Percentiles rank a stretch among this genome's conserved stretches.
These are phyloP conservation scores for Aspergillus tubingensis DNA, from an alignment of 2,329 filamentous ascomycete species.

Conservation along the genomic window DNA sequence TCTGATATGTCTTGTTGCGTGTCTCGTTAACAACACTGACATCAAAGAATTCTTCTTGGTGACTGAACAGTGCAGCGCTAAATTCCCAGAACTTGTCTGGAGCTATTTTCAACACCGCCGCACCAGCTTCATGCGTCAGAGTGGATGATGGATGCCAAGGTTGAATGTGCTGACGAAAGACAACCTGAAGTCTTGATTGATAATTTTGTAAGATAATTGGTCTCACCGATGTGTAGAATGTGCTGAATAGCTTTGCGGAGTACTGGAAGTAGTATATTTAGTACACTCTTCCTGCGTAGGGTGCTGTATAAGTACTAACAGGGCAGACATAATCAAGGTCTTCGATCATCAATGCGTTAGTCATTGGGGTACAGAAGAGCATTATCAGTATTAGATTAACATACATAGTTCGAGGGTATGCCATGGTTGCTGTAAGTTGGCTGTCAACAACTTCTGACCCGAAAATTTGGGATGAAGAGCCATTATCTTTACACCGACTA, in stretches of 20 bases:
- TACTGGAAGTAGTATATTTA: constrained; percentile 46
- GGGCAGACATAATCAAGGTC: constrained; percentile 91
- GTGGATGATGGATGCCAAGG: constrained; percentile 92
- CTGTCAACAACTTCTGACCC: constrained; percentile 47
- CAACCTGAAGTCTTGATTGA: constrained; percentile 64
- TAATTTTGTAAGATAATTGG: constrained; percentile 65
- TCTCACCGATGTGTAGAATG: constrained; percentile 66
- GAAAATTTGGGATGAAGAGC: constrained; percentile 61
- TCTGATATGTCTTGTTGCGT: constrained; percentile 78
- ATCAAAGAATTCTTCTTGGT: constrained; percentile 81
- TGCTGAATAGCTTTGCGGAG: constrained; percentile 74
- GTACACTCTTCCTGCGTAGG: background rate
- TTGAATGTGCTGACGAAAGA: constrained; percentile 91
- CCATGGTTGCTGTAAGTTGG: constrained; percentile 22
- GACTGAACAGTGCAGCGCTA: constrained; percentile 66
- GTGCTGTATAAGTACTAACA: constrained; percentile 31
- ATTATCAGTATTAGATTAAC: constrained; percentile 11
- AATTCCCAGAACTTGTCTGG: constrained; percentile 80
- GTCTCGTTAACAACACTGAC: constrained; percentile 79
- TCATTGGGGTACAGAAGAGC: background rate
- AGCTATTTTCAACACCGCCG: constrained; percentile 72
- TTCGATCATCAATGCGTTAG: constrained; percentile 27
- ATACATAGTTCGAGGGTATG: constrained; percentile 45
- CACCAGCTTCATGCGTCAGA: constrained; percentile 69
- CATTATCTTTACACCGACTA: constrained; percentile 43